phyloP scores from a whole-genome alignment of 306 rosid species.

The Sesbania bispinosa region DNA sequence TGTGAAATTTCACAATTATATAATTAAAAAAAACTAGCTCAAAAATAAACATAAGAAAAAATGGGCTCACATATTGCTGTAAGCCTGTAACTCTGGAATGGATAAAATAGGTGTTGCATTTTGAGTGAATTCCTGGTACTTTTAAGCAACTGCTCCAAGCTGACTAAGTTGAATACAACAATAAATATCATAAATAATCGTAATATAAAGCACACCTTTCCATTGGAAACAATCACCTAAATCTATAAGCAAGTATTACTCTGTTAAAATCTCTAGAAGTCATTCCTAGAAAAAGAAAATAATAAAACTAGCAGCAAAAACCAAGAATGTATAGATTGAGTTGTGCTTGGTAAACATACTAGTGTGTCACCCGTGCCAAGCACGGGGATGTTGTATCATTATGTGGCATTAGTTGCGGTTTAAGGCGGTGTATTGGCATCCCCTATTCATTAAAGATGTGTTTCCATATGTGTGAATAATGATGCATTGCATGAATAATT shows the following conservation, averaged over 20 bases:
- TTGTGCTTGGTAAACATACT: background rate
- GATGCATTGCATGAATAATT: too few species aligned
- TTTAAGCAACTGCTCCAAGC: constrained; percentile 94
- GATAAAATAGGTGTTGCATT: constrained; percentile 81
- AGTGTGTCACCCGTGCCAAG: too few species aligned
- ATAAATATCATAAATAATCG: constrained; percentile 18
- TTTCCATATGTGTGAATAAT: too few species aligned
- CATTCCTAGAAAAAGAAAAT: background rate
- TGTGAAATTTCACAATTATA: background rate
- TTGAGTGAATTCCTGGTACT: constrained; percentile 87
- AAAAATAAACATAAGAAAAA: constrained; percentile 4
- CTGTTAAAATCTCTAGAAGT: background rate
- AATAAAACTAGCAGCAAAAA: background rate
- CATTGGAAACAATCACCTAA: background rate
- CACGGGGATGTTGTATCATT: too few species aligned
- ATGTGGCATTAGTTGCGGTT: too few species aligned
- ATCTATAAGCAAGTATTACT: background rate
- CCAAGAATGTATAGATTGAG: background rate
- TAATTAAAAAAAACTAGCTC: background rate
- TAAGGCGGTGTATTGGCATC: too few species aligned
- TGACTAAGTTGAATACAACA: constrained; percentile 75
- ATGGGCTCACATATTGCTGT: constrained; percentile 82
- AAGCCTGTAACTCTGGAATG: constrained; percentile 87
- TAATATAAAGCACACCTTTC: background rate
- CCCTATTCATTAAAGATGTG: too few species aligned